phyloP scores from a whole-genome alignment of 108 stramenopile species.

The Nitzschia sp. region DNA sequence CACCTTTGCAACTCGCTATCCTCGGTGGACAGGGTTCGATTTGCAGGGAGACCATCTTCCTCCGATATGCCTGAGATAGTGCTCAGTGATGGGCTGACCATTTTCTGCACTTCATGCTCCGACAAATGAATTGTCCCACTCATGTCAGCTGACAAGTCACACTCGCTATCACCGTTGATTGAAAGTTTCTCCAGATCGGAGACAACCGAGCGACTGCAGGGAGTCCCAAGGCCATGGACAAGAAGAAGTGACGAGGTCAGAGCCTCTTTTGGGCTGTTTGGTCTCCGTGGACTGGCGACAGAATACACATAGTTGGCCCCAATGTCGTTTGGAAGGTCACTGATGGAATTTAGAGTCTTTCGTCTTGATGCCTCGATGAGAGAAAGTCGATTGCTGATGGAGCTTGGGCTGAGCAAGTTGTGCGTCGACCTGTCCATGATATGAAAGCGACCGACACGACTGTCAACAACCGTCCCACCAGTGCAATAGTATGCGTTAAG shows the following conservation, averaged over 20 bases:
- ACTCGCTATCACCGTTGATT: slow-evolving; percentile 19
- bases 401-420: slow-evolving; percentile 70
- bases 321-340: background rate
- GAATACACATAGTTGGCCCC: slow-evolving; percentile 28
- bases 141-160: slow-evolving; percentile 15
- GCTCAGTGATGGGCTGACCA: background rate
- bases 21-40: background rate
- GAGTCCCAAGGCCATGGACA: slow-evolving; percentile 37
- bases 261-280: background rate
- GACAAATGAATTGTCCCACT: background rate
- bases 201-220: slow-evolving; percentile 15
- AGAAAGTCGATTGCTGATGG: slow-evolving; percentile 66
- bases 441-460: slow-evolving; percentile 79
- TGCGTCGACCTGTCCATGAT: slow-evolving; percentile 90
- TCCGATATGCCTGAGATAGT: background rate
- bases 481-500: slow-evolving; percentile 83
- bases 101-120: background rate
- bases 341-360: slow-evolving; percentile 24
- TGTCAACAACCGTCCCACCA: slow-evolving; percentile 68
- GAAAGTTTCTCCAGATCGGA: slow-evolving; percentile 26
- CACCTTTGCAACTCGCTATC: slow-evolving; percentile 31
- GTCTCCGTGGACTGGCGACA: background rate
- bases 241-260: slow-evolving; percentile 28
- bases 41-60: background rate
- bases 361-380: slow-evolving; percentile 69